Base-by-base conservation (phyloP, 345 rosid species). In the Arabis hirsuta region DNA sequence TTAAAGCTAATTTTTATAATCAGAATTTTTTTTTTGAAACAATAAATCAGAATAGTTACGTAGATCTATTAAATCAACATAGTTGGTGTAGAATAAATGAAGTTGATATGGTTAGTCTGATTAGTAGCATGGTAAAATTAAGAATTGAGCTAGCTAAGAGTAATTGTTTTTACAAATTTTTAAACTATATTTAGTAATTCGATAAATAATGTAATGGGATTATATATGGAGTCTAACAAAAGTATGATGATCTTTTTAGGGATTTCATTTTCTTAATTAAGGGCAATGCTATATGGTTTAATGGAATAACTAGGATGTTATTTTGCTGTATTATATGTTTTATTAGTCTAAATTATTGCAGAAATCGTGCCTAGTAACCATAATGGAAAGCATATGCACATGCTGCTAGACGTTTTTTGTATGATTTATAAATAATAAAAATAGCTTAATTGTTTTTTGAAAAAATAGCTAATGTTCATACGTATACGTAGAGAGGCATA, bases 311-410 rank as follows among this genome's bases (percentile, higher is more conserved):
- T 63, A 73, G 67, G 78, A 73, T 57, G 43, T 47, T 56, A 57
- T 34, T 45, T 65, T 48, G 45, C 0, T 73, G 53, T 57, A 57
- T 9, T 38, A 55, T 67, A 74, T 67, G 73, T 0, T 67, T 51
- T 43, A 55, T 53, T 74, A 67, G 56, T 60, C 78, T 60, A 52
- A 60, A 61, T 61, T 22, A 68, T 75, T 68, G 73, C 16, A 61
- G 63, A 75, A 61, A 75, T 75, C 69, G 79, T 75, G 79, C 69
- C 64, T 75, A 45, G 26, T 60, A 61, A 67, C 51, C 68, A 75
- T 68, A 68, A 61, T 75, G 64, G 50, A 43, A 53, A 61, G 69
- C 74, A 75, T 61, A 75, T 53, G 79, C 79, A 75, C 79, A 75
- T 75, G 79, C 27, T 75, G 62, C 56, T 67, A 67, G 51, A 74